These are phyloP conservation scores for Colletotrichum incanum DNA, from an alignment of 2,329 filamentous ascomycete species.

Conservation along the genomic window DNA sequence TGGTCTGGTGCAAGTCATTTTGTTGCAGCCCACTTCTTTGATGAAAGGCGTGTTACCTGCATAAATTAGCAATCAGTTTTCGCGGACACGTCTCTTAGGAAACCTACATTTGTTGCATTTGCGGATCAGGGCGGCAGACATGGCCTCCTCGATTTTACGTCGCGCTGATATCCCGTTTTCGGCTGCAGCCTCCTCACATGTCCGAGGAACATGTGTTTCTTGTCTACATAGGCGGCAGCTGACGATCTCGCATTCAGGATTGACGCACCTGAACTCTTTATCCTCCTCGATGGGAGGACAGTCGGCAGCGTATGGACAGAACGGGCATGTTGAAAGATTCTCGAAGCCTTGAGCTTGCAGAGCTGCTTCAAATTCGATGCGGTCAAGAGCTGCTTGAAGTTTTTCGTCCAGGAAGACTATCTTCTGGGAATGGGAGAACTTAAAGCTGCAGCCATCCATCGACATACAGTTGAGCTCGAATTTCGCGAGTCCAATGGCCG, in stretches of 20 bases:
- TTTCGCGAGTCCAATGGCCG: conserved; percentile 77
- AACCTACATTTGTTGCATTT: conserved; percentile 77
- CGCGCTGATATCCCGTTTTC: conserved; percentile 75
- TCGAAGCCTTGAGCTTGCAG: conserved; percentile 79
- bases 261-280: conserved; percentile 81
- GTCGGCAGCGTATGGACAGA: conserved; percentile 85
- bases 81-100: neutral
- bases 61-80: neutral
- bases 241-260: conserved; percentile 73
- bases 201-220: conserved; percentile 80
- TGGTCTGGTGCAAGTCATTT: conserved; percentile 79
- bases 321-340: conserved; percentile 82
- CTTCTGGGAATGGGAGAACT: conserved; percentile 69
- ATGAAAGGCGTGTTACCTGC: conserved; percentile 80
- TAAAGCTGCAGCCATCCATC: conserved; percentile 74
- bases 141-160: conserved; percentile 86
- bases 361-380: conserved; percentile 80
- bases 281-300: conserved; percentile 77
- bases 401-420: conserved; percentile 74
- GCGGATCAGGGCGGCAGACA: conserved; percentile 84
- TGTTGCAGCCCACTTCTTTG: conserved; percentile 87
- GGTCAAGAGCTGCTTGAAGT: conserved; percentile 74
- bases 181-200: conserved; percentile 76
- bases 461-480: conserved; percentile 82
- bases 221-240: conserved; percentile 79